phyloP scores from a whole-genome alignment of 2,329 filamentous ascomycete species.

The Epicoccum sorghinum region DNA sequence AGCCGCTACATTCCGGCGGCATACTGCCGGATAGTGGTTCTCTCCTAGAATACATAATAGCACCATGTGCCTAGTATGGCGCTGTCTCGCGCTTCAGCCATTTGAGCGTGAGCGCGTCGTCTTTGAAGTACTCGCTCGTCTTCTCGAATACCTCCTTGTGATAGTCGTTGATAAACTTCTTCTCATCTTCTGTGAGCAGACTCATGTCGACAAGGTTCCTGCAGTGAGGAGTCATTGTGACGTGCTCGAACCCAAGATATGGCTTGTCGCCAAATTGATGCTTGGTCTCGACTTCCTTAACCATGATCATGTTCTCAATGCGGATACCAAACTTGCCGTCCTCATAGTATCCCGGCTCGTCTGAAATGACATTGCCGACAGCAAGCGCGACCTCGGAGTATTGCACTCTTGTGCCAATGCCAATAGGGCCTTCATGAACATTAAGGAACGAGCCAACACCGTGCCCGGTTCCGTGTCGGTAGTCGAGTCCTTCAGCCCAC shows the following conservation, averaged over 20 bases:
- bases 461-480: constrained; percentile 94
- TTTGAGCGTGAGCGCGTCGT: constrained; percentile 71
- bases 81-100: constrained; percentile 91
- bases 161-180: constrained; percentile 85
- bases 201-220: constrained; percentile 79
- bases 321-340: constrained; percentile 93
- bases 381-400: constrained; percentile 89
- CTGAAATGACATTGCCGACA: constrained; percentile 92
- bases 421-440: constrained; percentile 96
- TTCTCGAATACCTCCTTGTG: constrained; percentile 81
- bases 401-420: constrained; percentile 89
- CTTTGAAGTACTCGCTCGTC: constrained; percentile 76
- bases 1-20: constrained; percentile 17
- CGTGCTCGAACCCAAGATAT: constrained; percentile 93
- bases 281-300: constrained; percentile 83
- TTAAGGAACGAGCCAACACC: constrained; percentile 95
- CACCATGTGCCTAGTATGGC: constrained; percentile 47
- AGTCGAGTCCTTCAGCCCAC: constrained; percentile 93
- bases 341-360: constrained; percentile 97
- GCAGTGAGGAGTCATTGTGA: constrained; percentile 96
- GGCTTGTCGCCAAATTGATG: constrained; percentile 92
- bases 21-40: background rate
- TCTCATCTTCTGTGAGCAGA: constrained; percentile 76
- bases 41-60: background rate
- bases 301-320: constrained; percentile 95